Evolutionary conservation across 768 basidiomycete genomes (phyloP), one percentile per base, ranked within the genome.

Genomic region (Tricholoma terreum): DNA sequence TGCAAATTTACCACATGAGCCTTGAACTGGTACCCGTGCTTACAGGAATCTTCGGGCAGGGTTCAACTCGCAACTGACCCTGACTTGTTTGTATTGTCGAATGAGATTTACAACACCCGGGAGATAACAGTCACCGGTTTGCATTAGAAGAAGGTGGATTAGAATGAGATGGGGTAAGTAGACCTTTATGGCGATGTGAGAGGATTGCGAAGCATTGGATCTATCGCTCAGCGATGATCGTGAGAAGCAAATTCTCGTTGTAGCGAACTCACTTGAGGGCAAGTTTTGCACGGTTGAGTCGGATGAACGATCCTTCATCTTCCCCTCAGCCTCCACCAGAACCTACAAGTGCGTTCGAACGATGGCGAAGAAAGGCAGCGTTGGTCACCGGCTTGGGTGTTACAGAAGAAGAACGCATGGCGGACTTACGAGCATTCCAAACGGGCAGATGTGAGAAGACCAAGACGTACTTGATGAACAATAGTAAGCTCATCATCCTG

Each of bases 401-500:
- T 5, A 68, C 77, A 19, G 72, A 77, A 49, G 76, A 79, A 24
- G 79, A 82, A 58, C 71, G 78, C n/a, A 57, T 77, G 5, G 72
- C 68, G 10, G 73, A 79, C 63, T 63, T 80, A 50, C 61, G 69
- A 27, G 59, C 67, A 30, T 64, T 73, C 43, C 73, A 78, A 15
- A 69, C 76, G 12, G 64, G 69, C 30, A 63, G 71, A 30, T 93
- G 90, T 69, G 87, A 92, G 68, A 80, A 83, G 72, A 85, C 80
- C 75, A 90, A 90, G 69, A 71, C 73, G 36, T 83, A 85, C 52
- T 70, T 92, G 36, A 80, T 90, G 77, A 75, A 83, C 55, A 82
- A 79, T 67, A 91, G 90, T 91, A 59, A 61, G 88, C 80, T 12
- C 52, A 14, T 36, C 38, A 53, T 56, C 56, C 61, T 6, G 19